Conservation (phyloP, 805 yeast species). For the Yarrowia hollandica region DNA sequence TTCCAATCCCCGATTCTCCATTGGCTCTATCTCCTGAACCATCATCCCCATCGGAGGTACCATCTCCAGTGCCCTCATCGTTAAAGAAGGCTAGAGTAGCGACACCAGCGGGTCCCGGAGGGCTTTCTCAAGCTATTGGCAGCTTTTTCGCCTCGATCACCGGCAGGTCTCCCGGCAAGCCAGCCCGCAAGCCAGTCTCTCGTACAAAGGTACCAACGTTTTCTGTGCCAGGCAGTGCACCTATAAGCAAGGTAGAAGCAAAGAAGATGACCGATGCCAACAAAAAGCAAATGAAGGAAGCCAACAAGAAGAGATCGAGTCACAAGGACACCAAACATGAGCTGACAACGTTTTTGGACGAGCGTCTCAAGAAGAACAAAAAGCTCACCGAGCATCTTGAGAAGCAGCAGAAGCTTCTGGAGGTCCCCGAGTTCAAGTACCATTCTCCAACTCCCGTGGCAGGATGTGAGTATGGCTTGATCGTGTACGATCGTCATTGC, state of each 20-base stretch:
- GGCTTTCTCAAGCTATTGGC: no score
- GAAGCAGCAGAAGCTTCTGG: not conserved
- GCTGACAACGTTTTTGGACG: not conserved
- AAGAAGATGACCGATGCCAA: not conserved
- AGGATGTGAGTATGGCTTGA: not conserved
- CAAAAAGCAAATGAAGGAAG: slow-evolving; percentile 9
- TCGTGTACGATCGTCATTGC: slow-evolving; percentile 1
- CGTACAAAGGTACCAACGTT: not conserved
- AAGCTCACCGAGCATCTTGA: slow-evolving; percentile 21
- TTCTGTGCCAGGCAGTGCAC: not conserved
- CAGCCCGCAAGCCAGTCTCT: not conserved
- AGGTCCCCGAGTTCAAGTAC: slow-evolving; percentile 2
- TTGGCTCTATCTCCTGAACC: no score
- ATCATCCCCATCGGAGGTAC: no score
- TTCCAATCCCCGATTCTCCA: no score
- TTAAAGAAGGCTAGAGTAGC: no score
- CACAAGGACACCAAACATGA: slow-evolving; percentile 13
- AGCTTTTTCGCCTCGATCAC: no score
- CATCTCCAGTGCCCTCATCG: no score
- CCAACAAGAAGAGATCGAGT: slow-evolving; percentile 17
- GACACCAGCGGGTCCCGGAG: no score
- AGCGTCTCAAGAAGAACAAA: slow-evolving; percentile 27
- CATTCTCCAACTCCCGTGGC: not conserved
- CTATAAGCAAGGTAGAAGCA: no score
- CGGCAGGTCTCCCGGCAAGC: no score